Base-by-base conservation (phyloP, 2,329 filamentous ascomycete genomes). In the Boeremia lycopersici region DNA sequence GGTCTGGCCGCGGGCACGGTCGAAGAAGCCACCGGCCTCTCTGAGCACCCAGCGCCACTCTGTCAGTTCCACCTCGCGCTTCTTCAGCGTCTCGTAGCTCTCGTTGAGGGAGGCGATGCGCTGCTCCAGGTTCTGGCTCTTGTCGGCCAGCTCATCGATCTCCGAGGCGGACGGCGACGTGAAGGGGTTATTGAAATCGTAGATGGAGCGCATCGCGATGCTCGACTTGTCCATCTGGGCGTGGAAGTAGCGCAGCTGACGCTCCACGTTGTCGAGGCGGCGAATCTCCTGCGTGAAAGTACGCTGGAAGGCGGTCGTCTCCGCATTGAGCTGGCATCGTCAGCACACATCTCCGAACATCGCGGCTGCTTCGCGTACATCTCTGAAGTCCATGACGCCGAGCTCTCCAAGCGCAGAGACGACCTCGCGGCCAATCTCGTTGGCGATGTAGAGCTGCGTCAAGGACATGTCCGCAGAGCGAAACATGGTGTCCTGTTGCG, bases 391-490 rank as follows among this genome's bases (percentile, higher is more conserved):
- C 76, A 98, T 93, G 71, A 95, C 85, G 54, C 95, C 95, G 72
- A 99, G 86, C 84, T 99, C 95, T 74, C 95, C 95, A 63, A 99
- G 83, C 52, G 93, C 93, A 74, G 93, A 96, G 61, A 98, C 93
- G 69, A 97, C 93, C 81, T 99, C 96, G 74, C 95, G 88, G 69
- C 95, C 93, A 68, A 99, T 98, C 83, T 99, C 95, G 76, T 97
- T 98, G 73, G 95, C 91, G 72, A 99, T 96, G 80, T 98, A 99
- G 73, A 99, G 89, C 87, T 99, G 95, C 73, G 96, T 96, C 89
- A 99, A 89, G 84, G 92, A 97, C 95, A 99, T 99, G 79, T 97
- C 91, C 90, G 92, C 91, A 76, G 95, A 99, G 85, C 96, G 93
- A 88, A 99, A 98, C 82, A 97, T 90, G 78, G 93, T 96, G 81